Base-by-base conservation (phyloP, 331 rosid genomes). In the Stylosanthes scabra region DNA sequence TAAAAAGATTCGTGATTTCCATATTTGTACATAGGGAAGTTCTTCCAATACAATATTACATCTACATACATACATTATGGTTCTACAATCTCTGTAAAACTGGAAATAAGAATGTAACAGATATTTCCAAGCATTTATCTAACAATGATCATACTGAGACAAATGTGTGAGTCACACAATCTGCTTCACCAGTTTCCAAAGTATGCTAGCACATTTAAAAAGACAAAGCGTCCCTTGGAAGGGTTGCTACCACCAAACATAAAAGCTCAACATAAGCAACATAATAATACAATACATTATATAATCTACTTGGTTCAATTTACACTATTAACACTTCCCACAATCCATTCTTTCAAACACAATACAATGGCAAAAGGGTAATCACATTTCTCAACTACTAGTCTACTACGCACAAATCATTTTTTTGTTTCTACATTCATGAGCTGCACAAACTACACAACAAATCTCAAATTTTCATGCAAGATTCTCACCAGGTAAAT, bases 401-500 rank as follows among this genome's bases (percentile, higher is more conserved):
- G 62, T 49, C 87, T 83, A 79, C 86, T 83, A 79, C 86, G 84
- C 88, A 86, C 89, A 80, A 74, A 68, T 60, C 78, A 57, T 7
- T 50, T 31, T 7, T 7, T 54, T 68, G 62, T 76, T 69, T 61
- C 87, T 42, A 72, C 81, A 81, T 70, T 79, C 81, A 64, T 27
- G 70, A 79, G 68, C 83, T 77, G 80, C 87, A 80, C 80, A 74
- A 56, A 75, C 72, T 60, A 14, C 66, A 45, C 66, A 45, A 39
- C 31, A 81, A 60, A 27, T 71, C 59, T 47, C 69, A 80, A 47
- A 79, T 63, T 63, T 63, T 93, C 93, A 94, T 69, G 80, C 65
- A 65, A 85, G 83, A 25, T 74, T 86, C 75, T 91, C 97, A 20
- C 99, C 99, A 2, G 97, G 99, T 39, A 91, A 90, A 82, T 87